Evolutionary conservation across 2,329 filamentous ascomycete species (phyloP), one percentile per base, ranked within the genome.

Genomic region (Sarocladium brachiariae): DNA sequence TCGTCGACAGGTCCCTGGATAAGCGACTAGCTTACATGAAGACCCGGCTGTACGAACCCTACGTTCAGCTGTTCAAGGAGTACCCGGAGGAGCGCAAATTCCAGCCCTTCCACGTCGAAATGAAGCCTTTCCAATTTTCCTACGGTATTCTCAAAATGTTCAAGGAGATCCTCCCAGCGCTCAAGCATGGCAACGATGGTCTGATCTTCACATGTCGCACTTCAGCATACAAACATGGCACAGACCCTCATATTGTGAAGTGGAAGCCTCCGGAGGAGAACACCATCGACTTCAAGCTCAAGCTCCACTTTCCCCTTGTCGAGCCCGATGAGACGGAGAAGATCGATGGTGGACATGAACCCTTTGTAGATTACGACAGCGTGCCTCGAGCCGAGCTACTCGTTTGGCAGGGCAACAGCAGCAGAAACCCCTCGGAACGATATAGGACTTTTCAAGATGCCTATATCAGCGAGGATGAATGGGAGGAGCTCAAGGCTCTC

Each of bases 221-320:
- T 59, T 89, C 88, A 16, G 78, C 85, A 9, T 99, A 99, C 72
- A 84, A 85, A 59, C 85, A 87, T 57, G 93, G 93, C 57, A 99
- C 93, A 11, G 93, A 99, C 67, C 81, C 81, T 47, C 86, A 96
- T 65, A 99, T 96, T 55, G 74, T 99, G 34, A 99, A 99, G 68
- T 99, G 93, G 93, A 99, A 99, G 70, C 90, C 92, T 0, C 89
- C 89, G 3, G 77, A 88, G 57, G 93, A 99, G 66, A 99, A 99
- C 71, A 95, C 90, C 0, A 83, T 99, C 58, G 93, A 99, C 65
- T 96, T 96, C 66, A 80, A 86, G 37, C 77, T 97, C 59, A 80
- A 80, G 49, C 77, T 99, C 38, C 75, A 78, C 11, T 97, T 96
- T 61, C 86, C 38, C 11, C 25, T 87, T 0, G 73, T 86, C n/a